These are phyloP conservation scores for Adansonia grandidieri DNA, from an alignment of 441 rosid species.

Conservation along the genomic window DNA sequence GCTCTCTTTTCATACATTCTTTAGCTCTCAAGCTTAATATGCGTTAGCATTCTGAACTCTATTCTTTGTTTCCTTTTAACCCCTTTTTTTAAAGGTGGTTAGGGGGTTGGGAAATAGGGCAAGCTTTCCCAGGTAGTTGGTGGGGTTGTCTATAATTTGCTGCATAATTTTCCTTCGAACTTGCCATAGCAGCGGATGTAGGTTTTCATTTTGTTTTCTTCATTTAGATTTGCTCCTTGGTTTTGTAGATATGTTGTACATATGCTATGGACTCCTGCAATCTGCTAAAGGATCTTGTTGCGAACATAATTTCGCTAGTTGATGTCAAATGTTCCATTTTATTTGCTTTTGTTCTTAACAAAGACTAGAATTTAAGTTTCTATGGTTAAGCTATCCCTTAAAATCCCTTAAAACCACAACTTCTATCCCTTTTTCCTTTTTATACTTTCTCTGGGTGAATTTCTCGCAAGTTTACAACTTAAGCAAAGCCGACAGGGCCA, in stretches of 20 bases:
- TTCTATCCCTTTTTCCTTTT: not conserved
- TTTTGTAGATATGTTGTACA: conserved; percentile 43
- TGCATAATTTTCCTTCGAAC: conserved; percentile 7
- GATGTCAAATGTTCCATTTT: not conserved
- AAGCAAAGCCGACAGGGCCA: conserved; percentile 4
- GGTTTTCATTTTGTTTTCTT: not conserved
- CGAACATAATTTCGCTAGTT: not conserved
- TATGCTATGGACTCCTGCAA: conserved; percentile 30
- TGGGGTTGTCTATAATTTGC: not conserved
- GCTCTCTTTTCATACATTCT: conserved; percentile 19
- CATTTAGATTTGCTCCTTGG: conserved; percentile 9
- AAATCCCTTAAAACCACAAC: conserved; percentile 1
- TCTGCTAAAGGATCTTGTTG: conserved; percentile 23
- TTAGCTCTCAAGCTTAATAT: conserved; percentile 28
- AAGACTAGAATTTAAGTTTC: not conserved
- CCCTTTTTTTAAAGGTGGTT: conserved; percentile 11
- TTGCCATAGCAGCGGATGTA: conserved; percentile 21
- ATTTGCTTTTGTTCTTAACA: conserved; percentile 2
- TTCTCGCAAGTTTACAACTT: not conserved
- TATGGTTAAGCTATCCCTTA: not conserved
- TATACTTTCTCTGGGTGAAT: not conserved
- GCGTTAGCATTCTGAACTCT: conserved; percentile 16
- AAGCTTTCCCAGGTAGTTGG: conserved; percentile 14
- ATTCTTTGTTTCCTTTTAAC: conserved; percentile 27
- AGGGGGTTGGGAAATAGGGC: conserved; percentile 13